phyloP scores from a whole-genome alignment of 2,329 filamentous ascomycete genomes.

The Neurospora sp. region DNA sequence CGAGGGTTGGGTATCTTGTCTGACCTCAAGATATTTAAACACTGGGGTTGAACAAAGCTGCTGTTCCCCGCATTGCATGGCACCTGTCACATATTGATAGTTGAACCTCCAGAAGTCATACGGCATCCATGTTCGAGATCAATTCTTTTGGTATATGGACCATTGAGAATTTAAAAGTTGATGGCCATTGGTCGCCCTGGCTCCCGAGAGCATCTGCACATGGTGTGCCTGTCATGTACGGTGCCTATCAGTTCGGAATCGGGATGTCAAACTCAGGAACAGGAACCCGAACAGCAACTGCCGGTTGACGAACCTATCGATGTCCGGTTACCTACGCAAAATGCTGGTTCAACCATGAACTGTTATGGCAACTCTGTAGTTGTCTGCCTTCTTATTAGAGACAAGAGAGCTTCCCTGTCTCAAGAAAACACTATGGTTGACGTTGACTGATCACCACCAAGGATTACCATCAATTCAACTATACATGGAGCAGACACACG shows the following conservation, averaged over 20 bases:
- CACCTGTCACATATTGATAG: not conserved
- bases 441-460: not conserved
- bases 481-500: not conserved
- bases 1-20: not conserved
- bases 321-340: not conserved
- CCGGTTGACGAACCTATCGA: not conserved
- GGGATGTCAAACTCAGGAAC: not conserved
- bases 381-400: too few relatives aligned
- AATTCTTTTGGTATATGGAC: not conserved
- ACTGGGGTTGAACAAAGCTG: not conserved
- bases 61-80: not conserved
- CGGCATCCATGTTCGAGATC: not conserved
- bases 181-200: slow-evolving; percentile 5
- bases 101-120: not conserved
- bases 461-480: not conserved
- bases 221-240: not conserved
- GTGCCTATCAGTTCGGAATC: not conserved
- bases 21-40: not conserved
- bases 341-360: not conserved
- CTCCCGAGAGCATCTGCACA: not conserved
- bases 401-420: too few relatives aligned
- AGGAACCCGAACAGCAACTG: not conserved
- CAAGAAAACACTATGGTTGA: not conserved
- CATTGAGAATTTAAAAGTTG: not conserved
- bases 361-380: too few relatives aligned